Base-by-base conservation (phyloP, 2,329 filamentous ascomycete species). In the Pestalotiopsis sp. region DNA sequence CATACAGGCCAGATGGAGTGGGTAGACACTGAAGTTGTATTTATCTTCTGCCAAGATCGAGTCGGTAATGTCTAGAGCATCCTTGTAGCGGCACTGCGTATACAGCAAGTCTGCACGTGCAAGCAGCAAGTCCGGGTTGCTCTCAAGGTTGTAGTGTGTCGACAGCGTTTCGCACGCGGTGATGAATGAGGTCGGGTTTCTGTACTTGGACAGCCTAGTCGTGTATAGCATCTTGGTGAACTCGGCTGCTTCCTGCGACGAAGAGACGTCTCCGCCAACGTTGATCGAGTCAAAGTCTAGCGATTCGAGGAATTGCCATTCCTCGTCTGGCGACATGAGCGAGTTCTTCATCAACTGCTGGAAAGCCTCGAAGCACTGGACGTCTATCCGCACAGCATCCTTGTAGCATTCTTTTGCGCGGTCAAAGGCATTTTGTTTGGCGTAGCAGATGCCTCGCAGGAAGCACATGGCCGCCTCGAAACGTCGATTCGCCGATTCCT, bases 401-500 rank as follows among this genome's bases (percentile, higher is more conserved):
- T 98, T 98, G 86, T 98, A 99, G 83, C 96, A 98, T 76, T 98
- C 95, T 80, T 98, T 98, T 66, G 96, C 96, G 41, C 94, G 91
- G 79, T 99, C 96, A 76, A 98, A 98, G 31, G 95, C 93, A 80
- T 98, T 99, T 79, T 97, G 94, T 81, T 97, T 97, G 6, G 96
- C 95, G 78, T 94, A 98, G 84, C 97, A 98, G 64, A 97, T 87
- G 4, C 96, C 96, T 27, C 96, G 88, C 66, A 99, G 84, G 79
- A 97, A 97, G 83, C 96, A 99, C 95, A 99, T 99, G 77, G 92
- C 94, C 0, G 96, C 96, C 82, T 99, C 95, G 75, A 96, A 97
- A 69, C 94, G 91, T 69, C 97, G 85, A 77, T 92, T 94, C 57
- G 87, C 89, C 9, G 88, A 85, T 72, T 95, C 92, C 73, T 95